Conservation (phyloP, 352 stramenopile genomes). For the Lagenidium sp. region DNA sequence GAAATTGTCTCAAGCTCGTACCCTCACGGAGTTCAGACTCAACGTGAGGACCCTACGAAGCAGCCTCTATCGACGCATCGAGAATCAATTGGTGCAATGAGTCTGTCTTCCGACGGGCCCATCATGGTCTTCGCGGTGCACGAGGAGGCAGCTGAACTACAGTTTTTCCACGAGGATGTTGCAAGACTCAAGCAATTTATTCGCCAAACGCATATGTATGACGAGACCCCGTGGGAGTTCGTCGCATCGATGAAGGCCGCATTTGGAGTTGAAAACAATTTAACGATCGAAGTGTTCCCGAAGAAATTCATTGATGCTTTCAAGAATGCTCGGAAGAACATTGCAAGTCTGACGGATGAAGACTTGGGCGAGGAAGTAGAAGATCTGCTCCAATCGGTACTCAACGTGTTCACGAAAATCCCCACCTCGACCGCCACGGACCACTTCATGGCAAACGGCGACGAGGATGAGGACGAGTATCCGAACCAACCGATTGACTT, state of each 20-base stretch:
- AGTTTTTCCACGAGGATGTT: slow-evolving; percentile 81
- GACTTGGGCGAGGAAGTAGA: slow-evolving; percentile 41
- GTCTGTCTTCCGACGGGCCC: slow-evolving; percentile 53
- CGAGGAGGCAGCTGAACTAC: slow-evolving; percentile 53
- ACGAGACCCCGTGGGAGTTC: slow-evolving; percentile 21
- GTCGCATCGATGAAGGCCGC: slow-evolving; percentile 13
- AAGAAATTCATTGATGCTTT: slow-evolving; percentile 41
- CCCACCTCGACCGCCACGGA: slow-evolving; percentile 15
- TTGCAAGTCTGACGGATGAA: background rate
- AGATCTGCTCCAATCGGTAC: slow-evolving; percentile 50
- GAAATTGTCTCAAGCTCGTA: slow-evolving; percentile 75
- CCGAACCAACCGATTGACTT: slow-evolving; percentile 43
- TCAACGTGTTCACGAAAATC: slow-evolving; percentile 58
- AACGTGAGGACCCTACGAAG: slow-evolving; percentile 4
- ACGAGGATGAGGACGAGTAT: slow-evolving; percentile 37
- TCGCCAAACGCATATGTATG: slow-evolving; percentile 53
- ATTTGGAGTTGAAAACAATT: slow-evolving; percentile 16
- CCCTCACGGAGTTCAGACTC: slow-evolving; percentile 8
- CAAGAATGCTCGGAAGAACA: slow-evolving; percentile 27
- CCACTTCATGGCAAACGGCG: slow-evolving; percentile 7
- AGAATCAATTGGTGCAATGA: slow-evolving; percentile 35
- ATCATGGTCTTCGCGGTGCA: slow-evolving; percentile 79
- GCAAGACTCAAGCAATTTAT: slow-evolving; percentile 52
- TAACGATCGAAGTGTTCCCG: slow-evolving; percentile 22
- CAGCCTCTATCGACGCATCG: slow-evolving; percentile 12